Evolutionary conservation across 1,284 basidiomycete species (phyloP).

Genomic region (Ustilago trichophora): DNA sequence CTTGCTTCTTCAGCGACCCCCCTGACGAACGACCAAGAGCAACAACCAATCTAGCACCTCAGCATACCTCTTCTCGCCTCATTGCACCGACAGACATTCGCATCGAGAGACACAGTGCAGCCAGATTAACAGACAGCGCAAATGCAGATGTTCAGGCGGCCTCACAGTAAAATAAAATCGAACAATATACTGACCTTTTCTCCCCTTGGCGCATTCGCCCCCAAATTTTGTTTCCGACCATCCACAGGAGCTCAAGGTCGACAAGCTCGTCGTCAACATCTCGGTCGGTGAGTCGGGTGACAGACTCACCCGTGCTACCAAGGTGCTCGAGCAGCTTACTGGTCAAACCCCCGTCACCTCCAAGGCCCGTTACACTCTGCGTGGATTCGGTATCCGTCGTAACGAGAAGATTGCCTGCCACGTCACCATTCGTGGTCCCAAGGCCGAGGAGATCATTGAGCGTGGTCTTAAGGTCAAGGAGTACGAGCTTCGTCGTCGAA

Average conservation of each 20-base stretch:
- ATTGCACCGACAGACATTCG: background rate
- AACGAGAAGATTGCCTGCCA: conserved; percentile 99
- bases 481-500: conserved; percentile 88
- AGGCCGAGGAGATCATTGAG: conserved; percentile 98
- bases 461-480: conserved; percentile 99
- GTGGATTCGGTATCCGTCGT: conserved; percentile 98
- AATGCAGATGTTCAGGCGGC: no score
- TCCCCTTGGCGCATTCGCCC: background rate
- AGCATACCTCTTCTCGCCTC: no score
- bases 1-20: no score
- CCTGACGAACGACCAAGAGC: no score
- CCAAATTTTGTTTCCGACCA: background rate
- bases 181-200: conserved; percentile 4
- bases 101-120: conserved; percentile 1
- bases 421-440: conserved; percentile 98
- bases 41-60: no score
- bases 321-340: conserved; percentile 99
- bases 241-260: conserved; percentile 85
- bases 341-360: conserved; percentile 99
- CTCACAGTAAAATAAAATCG: background rate
- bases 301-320: conserved; percentile 97
- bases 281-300: conserved; percentile 99
- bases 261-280: conserved; percentile 99
- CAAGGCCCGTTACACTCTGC: conserved; percentile 99
- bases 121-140: no score